A percentile compares a stretch with the other conserved stretches of the same genome.
Evolutionary conservation across 1,139 yeast species (phyloP).

Genomic region (Scheffersomyces insectosa): DNA sequence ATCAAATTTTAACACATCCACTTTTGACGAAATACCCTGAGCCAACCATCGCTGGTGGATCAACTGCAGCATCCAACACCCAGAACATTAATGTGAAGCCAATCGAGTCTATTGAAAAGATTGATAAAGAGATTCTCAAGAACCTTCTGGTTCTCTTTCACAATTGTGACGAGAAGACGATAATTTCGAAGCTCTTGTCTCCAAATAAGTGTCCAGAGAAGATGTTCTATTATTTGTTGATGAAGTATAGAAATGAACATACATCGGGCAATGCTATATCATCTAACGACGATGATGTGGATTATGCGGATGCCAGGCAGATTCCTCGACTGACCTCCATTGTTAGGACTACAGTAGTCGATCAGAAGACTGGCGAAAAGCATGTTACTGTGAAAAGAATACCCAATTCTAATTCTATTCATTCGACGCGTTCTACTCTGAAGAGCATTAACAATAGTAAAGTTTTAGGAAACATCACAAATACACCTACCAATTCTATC

Average conservation of each 20-base stretch:
- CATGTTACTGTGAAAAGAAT: slow-evolving; percentile 23
- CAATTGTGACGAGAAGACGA: slow-evolving; percentile 67
- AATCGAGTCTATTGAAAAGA: slow-evolving; percentile 52
- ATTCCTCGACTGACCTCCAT: slow-evolving; percentile 49
- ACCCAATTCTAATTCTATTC: slow-evolving; percentile 21
- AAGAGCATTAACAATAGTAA: slow-evolving; percentile 10
- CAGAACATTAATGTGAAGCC: slow-evolving; percentile 44
- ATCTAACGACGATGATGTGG: slow-evolving; percentile 19
- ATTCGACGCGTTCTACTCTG: slow-evolving; percentile 15
- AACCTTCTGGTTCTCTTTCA: slow-evolving; percentile 90
- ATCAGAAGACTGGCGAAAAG: slow-evolving; percentile 29
- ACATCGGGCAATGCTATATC: slow-evolving; percentile 12
- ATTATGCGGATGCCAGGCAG: slow-evolving; percentile 15
- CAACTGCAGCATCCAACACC: slow-evolving; percentile 24
- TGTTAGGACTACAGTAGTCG: slow-evolving; percentile 43
- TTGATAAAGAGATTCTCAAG: slow-evolving; percentile 81
- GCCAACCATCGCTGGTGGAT: slow-evolving; percentile 20
- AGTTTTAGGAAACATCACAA: slow-evolving; percentile 33
- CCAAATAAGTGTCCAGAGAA: slow-evolving; percentile 77
- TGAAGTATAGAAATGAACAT: slow-evolving; percentile 85
- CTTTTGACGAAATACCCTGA: slow-evolving; percentile 71
- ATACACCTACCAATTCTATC: slow-evolving; percentile 20
- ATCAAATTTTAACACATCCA: slow-evolving; percentile 76
- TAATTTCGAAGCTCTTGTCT: slow-evolving; percentile 60
- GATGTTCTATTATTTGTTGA: slow-evolving; percentile 79